These are phyloP conservation scores for Chlorella sp. DNA, from an alignment of 139 green algal genomes.

Conservation along the genomic window DNA sequence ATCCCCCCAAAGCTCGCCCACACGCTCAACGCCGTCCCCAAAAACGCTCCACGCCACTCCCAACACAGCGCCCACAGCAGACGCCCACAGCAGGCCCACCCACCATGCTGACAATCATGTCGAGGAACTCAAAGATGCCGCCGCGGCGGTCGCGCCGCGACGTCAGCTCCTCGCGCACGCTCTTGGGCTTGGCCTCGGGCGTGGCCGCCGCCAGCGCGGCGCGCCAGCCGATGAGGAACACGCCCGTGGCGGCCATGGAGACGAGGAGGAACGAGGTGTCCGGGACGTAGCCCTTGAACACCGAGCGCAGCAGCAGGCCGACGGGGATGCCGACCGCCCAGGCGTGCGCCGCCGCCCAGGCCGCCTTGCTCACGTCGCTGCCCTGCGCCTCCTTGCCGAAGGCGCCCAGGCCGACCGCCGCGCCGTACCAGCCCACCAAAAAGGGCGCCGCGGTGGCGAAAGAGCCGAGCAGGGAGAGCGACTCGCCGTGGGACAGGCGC, in stretches of 20 bases:
- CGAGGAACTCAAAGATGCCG: constrained; percentile 70
- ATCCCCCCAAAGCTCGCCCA: no score
- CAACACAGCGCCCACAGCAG: no score
- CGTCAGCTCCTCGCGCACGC: constrained; percentile 18
- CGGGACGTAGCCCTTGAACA: constrained; percentile 66
- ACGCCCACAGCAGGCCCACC: no score
- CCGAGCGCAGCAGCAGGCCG: constrained; percentile 59
- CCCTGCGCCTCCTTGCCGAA: constrained; percentile 58
- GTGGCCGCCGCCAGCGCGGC: constrained; percentile 51
- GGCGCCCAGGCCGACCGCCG: constrained; percentile 50
- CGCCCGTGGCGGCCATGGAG: constrained; percentile 54
- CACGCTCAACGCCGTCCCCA: no score
- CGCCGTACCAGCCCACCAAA: constrained; percentile 70
- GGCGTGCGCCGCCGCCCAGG: constrained; percentile 60
- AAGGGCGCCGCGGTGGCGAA: constrained; percentile 75
- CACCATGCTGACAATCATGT: constrained; percentile 48
- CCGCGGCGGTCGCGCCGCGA: constrained; percentile 55
- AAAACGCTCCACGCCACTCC: no score
- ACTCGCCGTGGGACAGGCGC: constrained; percentile 65
- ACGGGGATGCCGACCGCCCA: constrained; percentile 71
- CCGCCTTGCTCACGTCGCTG: constrained; percentile 41
- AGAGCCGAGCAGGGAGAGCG: constrained; percentile 27
- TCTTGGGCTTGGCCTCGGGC: constrained; percentile 25
- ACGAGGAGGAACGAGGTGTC: constrained; percentile 75
- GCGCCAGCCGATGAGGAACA: constrained; percentile 76